Base-by-base conservation (phyloP, 768 basidiomycete species). In the Infundibulicybe gibba region DNA sequence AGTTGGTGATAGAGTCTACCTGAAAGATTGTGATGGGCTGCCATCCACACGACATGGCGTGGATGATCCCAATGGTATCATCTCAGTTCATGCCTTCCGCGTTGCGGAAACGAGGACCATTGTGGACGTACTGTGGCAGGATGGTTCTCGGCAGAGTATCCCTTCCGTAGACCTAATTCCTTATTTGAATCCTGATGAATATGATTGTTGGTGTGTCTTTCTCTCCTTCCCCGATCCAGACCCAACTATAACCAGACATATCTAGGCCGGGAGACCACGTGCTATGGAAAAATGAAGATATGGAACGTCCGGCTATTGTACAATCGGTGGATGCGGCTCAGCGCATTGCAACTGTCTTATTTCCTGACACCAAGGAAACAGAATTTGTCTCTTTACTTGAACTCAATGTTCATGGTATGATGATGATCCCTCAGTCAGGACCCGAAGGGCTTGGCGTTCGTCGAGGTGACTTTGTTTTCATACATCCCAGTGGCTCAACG, bases 261-360 rank as follows among this genome's bases (percentile, higher is more conserved):
- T 41, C 15, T 44, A 92, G 90, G 91, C 94, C 94, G 5, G 94
- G 94, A 14, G 92, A 97, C 58, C 83, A 90, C 63, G 86, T 94
- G 12, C 54, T 92, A 14, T 93, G 88, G 83, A 85, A 85, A 56
- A 79, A 72, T 31, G 93, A 93, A 65, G 82, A 82, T 44, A 71
- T 71, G 53, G 73, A 71, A 48, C 77, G 77, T 37, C 70, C 81
- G 39, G 90, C 84, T 9, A 76, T 94, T 49, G 83, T 94, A 21
- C 91, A 92, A 61, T 78, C 75, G 19, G 89, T 91, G 37, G 80
- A 89, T 59, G 80, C 86, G 3, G 60, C 58, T 13, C 82, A 90
- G 38, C 75, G 92, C 43, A 89, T 85, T 5, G 87, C 90, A 12
- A 67, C 69, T 45, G 72, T 94, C 40, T 72, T 76, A 10, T 80